Evolutionary conservation across 768 basidiomycete genomes (phyloP).

Genomic region (Galerina sulciceps): DNA sequence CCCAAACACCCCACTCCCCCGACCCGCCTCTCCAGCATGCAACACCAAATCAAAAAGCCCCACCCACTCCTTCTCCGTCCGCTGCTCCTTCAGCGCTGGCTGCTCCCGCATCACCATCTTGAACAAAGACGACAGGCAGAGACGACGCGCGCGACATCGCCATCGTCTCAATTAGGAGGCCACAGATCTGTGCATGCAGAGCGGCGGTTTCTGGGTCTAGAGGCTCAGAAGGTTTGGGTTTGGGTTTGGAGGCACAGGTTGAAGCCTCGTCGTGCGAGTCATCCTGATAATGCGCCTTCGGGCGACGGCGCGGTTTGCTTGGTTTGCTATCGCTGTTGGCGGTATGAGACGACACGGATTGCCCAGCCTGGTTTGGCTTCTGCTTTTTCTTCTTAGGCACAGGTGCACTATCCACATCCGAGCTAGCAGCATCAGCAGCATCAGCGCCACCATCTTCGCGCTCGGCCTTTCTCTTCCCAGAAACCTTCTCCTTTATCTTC

Average conservation of each 20-base stretch:
- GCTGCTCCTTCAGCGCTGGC: constrained; percentile 50
- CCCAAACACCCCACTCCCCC: constrained; percentile 67
- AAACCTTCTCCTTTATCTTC: constrained; percentile 4
- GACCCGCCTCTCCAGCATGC: constrained; percentile 42
- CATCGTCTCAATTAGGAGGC: constrained; percentile 72
- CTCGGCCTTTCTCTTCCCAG: constrained; percentile 16
- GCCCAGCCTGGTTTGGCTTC: constrained; percentile 7
- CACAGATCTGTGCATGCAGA: constrained; percentile 52
- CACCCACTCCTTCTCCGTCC: constrained; percentile 51
- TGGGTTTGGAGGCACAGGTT: not conserved
- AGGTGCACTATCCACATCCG: constrained; percentile 2
- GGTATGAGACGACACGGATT: not conserved
- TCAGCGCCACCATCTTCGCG: constrained; percentile 16
- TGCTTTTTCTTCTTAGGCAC: constrained; percentile 24
- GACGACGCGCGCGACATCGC: constrained; percentile 76
- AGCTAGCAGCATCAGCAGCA: not conserved
- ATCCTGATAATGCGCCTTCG: not conserved
- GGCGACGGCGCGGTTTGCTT: not conserved
- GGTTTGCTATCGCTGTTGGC: not conserved
- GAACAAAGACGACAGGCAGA: constrained; percentile 57
- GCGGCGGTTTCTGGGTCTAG: constrained; percentile 24
- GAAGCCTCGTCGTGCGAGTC: not conserved
- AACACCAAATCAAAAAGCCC: constrained; percentile 54
- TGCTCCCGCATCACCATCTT: constrained; percentile 55
- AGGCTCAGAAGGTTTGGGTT: not conserved